phyloP scores from a whole-genome alignment of 1,284 basidiomycete genomes.

The Athelia sp. region DNA sequence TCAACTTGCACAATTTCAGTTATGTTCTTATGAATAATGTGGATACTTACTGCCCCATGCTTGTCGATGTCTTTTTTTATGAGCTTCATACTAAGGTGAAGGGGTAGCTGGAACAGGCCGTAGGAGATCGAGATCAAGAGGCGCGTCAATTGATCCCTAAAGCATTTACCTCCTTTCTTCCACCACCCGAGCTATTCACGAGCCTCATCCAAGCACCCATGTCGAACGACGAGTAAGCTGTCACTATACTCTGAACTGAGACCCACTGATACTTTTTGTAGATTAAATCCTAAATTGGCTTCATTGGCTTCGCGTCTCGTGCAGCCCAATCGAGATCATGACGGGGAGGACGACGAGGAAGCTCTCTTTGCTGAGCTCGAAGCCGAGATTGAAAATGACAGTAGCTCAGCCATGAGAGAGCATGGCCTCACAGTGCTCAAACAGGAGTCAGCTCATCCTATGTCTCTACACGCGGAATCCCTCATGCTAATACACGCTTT shows the following conservation, averaged over 20 bases:
- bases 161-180: neutral
- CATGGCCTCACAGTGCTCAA: slow-evolving; percentile 74
- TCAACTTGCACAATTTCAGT: slow-evolving; percentile 20
- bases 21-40: slow-evolving; percentile 8
- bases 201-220: neutral
- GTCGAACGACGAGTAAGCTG: no score
- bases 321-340: slow-evolving; percentile 33
- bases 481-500: slow-evolving; percentile 5
- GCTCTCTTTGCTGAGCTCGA: slow-evolving; percentile 76
- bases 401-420: slow-evolving; percentile 72
- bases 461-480: slow-evolving; percentile 4
- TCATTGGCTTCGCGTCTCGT: slow-evolving; percentile 49
- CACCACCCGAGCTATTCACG: neutral
- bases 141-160: slow-evolving; percentile 7
- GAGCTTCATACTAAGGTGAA: slow-evolving; percentile 59
- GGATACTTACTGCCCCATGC: slow-evolving; percentile 59
- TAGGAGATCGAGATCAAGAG: slow-evolving; percentile 14
- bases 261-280: neutral
- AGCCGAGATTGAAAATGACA: slow-evolving; percentile 78
- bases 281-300: slow-evolving; percentile 24
- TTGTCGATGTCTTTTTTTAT: slow-evolving; percentile 74
- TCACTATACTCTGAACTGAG: no score
- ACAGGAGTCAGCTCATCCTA: slow-evolving; percentile 59
- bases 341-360: slow-evolving; percentile 52
- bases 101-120: no score